Percentiles rank a stretch among this genome's conserved stretches.
These are phyloP conservation scores for Heliosperma pusillum DNA, from an alignment of 148 eudicot genomes.

Conservation along the genomic window DNA sequence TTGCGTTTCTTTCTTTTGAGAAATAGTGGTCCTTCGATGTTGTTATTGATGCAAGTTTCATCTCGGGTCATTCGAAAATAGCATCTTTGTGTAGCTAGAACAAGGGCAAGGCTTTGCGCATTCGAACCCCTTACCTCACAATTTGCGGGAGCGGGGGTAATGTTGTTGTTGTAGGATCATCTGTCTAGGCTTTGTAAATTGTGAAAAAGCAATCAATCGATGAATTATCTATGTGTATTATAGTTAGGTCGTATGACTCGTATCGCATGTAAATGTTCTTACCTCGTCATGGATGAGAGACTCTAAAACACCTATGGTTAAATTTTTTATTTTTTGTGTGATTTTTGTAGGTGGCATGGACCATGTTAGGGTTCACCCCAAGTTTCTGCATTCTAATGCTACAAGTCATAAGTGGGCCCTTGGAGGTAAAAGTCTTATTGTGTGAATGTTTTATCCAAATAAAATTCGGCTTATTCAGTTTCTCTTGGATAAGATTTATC, in stretches of 20 bases:
- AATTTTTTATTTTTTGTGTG: slow-evolving; percentile 1
- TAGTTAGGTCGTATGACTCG: too few species aligned
- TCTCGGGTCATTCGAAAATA: too few species aligned
- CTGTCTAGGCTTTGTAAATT: not conserved
- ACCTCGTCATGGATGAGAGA: not conserved
- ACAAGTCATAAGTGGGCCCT: slow-evolving; percentile 97
- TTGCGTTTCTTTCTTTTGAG: too few species aligned
- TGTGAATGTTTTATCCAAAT: not conserved
- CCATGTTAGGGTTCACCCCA: slow-evolving; percentile 96
- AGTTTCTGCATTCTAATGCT: slow-evolving; percentile 93
- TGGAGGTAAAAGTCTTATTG: slow-evolving; percentile 53
- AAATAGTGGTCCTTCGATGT: too few species aligned
- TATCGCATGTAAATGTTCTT: not conserved
- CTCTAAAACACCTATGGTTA: not conserved
- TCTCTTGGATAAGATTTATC: not conserved
- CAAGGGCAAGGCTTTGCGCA: too few species aligned
- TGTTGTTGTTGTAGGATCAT: not conserved
- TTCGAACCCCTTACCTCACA: too few species aligned
- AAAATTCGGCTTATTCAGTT: not conserved
- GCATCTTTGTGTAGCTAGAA: too few species aligned
- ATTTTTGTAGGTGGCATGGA: slow-evolving; percentile 84
- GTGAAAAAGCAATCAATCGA: not conserved
- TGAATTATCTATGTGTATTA: not conserved
- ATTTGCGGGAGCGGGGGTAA: too few species aligned
- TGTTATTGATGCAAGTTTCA: too few species aligned